phyloP scores from a whole-genome alignment of 257 asterid species.

The Solanum arcanum region DNA sequence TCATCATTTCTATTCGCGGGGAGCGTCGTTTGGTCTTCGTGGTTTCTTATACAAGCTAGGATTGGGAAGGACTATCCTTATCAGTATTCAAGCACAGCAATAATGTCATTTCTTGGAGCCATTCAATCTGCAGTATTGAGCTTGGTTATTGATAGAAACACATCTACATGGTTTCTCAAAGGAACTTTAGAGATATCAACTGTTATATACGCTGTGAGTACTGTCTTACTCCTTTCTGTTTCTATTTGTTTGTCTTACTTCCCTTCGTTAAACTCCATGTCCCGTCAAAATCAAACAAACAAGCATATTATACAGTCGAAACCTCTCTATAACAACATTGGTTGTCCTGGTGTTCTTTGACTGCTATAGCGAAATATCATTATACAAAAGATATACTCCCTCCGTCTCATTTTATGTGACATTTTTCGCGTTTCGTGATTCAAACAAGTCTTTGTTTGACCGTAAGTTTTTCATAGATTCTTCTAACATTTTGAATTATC shows the following conservation, averaged over 20 bases:
- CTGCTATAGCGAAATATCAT: not conserved
- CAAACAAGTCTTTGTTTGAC: no score
- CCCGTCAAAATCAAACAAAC: not conserved
- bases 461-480: no score
- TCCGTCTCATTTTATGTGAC: no score
- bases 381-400: not conserved
- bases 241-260: no score
- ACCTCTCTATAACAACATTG: not conserved
- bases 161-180: slow-evolving; percentile 41
- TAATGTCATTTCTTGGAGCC: slow-evolving; percentile 56
- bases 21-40: slow-evolving; percentile 54
- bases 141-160: slow-evolving; percentile 27
- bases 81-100: slow-evolving; percentile 56
- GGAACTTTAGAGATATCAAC: slow-evolving; percentile 40
- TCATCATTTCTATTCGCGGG: slow-evolving; percentile 44
- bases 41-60: slow-evolving; percentile 62
- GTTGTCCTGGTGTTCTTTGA: not conserved
- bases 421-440: no score
- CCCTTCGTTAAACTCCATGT: not conserved
- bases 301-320: not conserved
- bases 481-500: no score
- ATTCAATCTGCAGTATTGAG: slow-evolving; percentile 42
- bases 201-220: slow-evolving; percentile 43
- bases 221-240: not conserved
- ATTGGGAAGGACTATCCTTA: slow-evolving; percentile 47